Base-by-base conservation (phyloP, 176 grass and related monocot genomes). In the Metroxylon sagu region DNA sequence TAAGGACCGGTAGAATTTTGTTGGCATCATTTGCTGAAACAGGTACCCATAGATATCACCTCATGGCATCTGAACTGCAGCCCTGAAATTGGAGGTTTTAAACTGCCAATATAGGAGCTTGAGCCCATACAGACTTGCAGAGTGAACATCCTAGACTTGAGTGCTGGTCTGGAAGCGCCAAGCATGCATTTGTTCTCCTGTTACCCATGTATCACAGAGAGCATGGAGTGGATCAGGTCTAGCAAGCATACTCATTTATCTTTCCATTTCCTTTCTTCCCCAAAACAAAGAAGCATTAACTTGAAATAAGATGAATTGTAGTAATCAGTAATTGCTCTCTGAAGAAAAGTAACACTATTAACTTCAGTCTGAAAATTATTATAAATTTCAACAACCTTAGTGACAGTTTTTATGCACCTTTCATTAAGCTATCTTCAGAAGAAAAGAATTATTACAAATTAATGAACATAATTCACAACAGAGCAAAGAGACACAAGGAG, bases 181-280 rank as follows among this genome's bases (percentile, higher is more conserved):
- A 83, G 21, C 28, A 53, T 62, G 61, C 80, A 77, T 73, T 55
- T 74, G 18, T 69, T 39, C 77, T 80, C 72, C 85, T 88, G 85
- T 70, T 55, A 77, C 48, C 48, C 63, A 74, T 35, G 58, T 65
- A 68, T 64, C 43, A 29, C 49, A 5, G 15, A 69, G 35, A 43
- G 8, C 35, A 62, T 31, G 30, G 16, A 23, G 61, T 54, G 63
- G 55, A 68, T 74, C 59, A 62, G 26, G 19, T 29, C 56, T 16
- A 35, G 52, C 18, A 56, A 25, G 54, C 28, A 29, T 14, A 27
- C 3, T 74, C 57, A 39, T 21, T 64, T 23, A 1, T 14, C 48
- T 76, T 17, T 56, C 19, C 50, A 80, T 16, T 69, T 54, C 39
- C 68, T 18, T 51, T 8, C 26, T 73, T 23, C 4, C 1, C 59